Evolutionary conservation across 2,329 filamentous ascomycete genomes (phyloP), one percentile per base, ranked within the genome.

Genomic region (Grosmannia clavigera): DNA sequence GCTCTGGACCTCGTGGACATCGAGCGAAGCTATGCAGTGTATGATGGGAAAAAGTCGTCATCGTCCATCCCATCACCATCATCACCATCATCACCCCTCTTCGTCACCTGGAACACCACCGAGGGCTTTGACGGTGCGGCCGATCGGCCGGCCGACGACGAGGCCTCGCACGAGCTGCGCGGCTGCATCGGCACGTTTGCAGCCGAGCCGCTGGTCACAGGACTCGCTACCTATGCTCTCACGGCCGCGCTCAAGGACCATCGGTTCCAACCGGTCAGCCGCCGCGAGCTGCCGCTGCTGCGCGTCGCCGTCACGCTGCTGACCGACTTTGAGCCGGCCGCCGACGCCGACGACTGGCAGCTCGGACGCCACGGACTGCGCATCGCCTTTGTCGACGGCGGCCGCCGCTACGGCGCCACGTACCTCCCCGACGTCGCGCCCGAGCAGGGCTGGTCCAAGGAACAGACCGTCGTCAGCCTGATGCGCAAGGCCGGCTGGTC

Each of bases 121-220:
- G 69, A 67, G 59, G 81, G 83, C 33, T 51, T 12, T 19, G 27
- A 14, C 3, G 22, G 11, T 11, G n/a, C 33, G 3, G 55, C n/a
- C 25, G 27, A 46, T 19, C 38, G 14, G 38, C 27, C 38, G 51
- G 51, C 43, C 43, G 75, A 83, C 64, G 84, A 85, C 69, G 81
- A 43, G 25, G 55, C 35, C 35, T 69, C 67, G 58, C 85, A 86
- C 70, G 81, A 81, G 29, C 81, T 99, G 51, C 86, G 94, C 62
- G 94, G 94, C 62, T 99, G 94, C 77, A 97, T 99, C 70, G 94
- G 94, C 66, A 99, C 92, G 2, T 99, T 97, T 69, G 88, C 92
- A 68, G 72, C 85, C 2, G 83, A 89, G 67, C 82, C 87, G 57
- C 81, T 99, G 14, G 79, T 84, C 35, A 73, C 81, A 1, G 92